Conservation (phyloP, 2,329 filamentous ascomycete species). For the Aspergillus brasiliensis region DNA sequence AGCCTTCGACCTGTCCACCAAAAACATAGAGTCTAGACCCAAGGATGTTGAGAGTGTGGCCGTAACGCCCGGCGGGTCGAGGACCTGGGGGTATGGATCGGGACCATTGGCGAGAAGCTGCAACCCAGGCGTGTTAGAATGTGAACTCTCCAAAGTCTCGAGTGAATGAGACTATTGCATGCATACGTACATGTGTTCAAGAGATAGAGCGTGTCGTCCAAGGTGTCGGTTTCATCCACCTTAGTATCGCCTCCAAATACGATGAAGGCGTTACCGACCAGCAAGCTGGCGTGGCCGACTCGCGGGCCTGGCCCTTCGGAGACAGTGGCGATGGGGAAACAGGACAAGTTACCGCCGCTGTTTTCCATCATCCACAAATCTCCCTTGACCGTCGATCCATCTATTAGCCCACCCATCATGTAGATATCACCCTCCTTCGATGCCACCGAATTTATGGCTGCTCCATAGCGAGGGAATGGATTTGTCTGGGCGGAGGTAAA, state of each 20-base stretch:
- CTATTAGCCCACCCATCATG: constrained; percentile 94
- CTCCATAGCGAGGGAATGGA: constrained; percentile 94
- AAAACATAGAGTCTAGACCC: constrained; percentile 98
- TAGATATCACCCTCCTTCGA: constrained; percentile 98
- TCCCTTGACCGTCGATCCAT: constrained; percentile 92
- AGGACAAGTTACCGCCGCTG: constrained; percentile 76
- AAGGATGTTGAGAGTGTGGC: constrained; percentile 93
- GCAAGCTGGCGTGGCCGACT: constrained; percentile 88
- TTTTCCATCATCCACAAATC: constrained; percentile 98
- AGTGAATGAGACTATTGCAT: not conserved
- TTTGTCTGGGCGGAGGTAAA: constrained; percentile 80
- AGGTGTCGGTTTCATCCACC: constrained; percentile 83
- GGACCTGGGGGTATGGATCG: constrained; percentile 84
- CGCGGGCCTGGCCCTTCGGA: constrained; percentile 92
- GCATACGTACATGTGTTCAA: constrained; percentile 86
- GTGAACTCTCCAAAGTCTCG: not conserved
- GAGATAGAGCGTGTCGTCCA: constrained; percentile 95
- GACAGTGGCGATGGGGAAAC: constrained; percentile 87
- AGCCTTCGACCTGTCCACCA: constrained; percentile 94
- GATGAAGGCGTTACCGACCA: constrained; percentile 98
- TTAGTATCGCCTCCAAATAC: constrained; percentile 99
- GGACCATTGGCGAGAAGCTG: constrained; percentile 97
- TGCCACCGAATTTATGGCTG: constrained; percentile 86
- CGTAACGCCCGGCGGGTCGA: constrained; percentile 86
- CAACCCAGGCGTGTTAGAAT: constrained; percentile 19